Evolutionary conservation across 179 eudicot species (phyloP), one percentile per base, ranked within the genome.

Genomic region (Amaranthus tricolor): DNA sequence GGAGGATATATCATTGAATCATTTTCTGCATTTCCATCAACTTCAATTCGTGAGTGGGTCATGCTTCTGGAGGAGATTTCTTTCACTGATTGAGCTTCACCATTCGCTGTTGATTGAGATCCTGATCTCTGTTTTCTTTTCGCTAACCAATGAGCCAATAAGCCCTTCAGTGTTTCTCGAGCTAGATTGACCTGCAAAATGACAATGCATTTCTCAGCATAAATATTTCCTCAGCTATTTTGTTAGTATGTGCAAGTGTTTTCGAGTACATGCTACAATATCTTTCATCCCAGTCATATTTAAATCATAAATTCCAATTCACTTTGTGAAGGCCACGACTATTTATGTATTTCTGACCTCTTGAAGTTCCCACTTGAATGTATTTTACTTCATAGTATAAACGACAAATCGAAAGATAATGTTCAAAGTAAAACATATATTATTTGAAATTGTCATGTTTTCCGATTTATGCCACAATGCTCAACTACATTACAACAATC

Each of bases 141-240:
- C 53, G 83, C 79, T 76, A 86, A 81, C 98, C 98, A 94, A 84
- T 93, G 90, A 73, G 87, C 85, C 80, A 94, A 81, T 73, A 96
- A 81, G 49, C 99, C 99, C 81, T 94, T 93, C 14, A 96, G 93
- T 64, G 99, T 96, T 84, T 96, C 99, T 69, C 97, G 95, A 47
- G 94, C 99, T 80, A 96, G 85, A 84, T 94, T 94, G 68, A 96
- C 84, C 99, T 96, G 84, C 72, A 69, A 72, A 79, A 68, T 45
- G 52, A 31, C 69, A 69, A 49, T 73, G 15, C 51, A 61, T 71
- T 45, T 17, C 54, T 47, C 8, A 73, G 44, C 70, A 45, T 47
- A 48, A 69, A 53, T 69, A 55, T 31, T 31, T 31, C 40, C 40
- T 2, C 16, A 53, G 20, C 24, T 43, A 4, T 43, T 61, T 12